Conservation (phyloP, 2,329 filamentous ascomycete genomes). For the Epichloe gansuensis region DNA sequence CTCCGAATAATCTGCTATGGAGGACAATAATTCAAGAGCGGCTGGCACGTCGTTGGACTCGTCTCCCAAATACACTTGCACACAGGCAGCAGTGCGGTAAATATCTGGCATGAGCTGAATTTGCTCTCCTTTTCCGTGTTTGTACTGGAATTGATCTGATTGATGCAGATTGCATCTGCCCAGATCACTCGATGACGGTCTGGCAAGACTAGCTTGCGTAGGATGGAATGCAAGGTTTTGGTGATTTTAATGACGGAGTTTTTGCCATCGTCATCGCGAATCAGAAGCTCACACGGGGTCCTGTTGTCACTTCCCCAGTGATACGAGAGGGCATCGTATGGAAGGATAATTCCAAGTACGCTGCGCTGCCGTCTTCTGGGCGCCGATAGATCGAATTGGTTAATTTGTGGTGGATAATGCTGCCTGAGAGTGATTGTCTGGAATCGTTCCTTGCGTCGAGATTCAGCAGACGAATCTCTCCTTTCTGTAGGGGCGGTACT, state of each 20-base stretch:
- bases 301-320: constrained; percentile 6
- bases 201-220: constrained; percentile 1
- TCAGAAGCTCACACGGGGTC: neutral
- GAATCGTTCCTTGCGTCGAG: neutral
- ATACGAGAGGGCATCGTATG: constrained; percentile 7
- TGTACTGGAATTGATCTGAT: constrained; percentile 5
- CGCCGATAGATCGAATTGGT: constrained; percentile 1
- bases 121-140: constrained; percentile 8
- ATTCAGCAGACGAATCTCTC: constrained; percentile 6
- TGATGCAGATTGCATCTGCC: constrained; percentile 11
- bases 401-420: constrained; percentile 5
- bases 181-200: constrained; percentile 6
- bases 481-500: constrained; percentile 1
- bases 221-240: constrained; percentile 3
- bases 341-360: constrained; percentile 1
- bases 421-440: neutral
- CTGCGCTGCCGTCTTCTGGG: neutral
- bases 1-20: constrained; percentile 6
- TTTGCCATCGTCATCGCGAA: neutral
- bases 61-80: constrained; percentile 7
- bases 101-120: constrained; percentile 9
- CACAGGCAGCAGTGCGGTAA: constrained; percentile 5
- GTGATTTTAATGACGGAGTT: constrained; percentile 4
- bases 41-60: constrained; percentile 2
- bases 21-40: constrained; percentile 2